These are phyloP conservation scores for Flaveria brownii DNA, from an alignment of 129 eudicot genomes.

Conservation along the genomic window DNA sequence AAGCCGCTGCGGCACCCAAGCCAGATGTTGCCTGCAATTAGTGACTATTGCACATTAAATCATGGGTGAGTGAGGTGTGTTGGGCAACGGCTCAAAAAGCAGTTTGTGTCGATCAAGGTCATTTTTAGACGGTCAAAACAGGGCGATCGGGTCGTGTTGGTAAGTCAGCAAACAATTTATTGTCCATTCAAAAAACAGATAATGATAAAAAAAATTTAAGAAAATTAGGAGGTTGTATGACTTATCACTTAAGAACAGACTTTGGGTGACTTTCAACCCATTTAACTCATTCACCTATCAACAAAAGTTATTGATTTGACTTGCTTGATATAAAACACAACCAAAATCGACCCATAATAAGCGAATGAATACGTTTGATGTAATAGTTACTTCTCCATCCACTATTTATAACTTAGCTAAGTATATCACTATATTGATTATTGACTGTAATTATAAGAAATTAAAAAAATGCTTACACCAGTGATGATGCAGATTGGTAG, in stretches of 20 bases:
- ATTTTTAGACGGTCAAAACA: not conserved
- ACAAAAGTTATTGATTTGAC: not conserved
- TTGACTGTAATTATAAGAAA: not conserved
- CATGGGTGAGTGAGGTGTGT: not conserved
- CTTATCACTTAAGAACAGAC: not conserved
- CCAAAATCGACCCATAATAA: not conserved
- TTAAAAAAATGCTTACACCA: slow-evolving; percentile 55
- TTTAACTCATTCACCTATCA: not conserved
- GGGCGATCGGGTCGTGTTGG: not conserved
- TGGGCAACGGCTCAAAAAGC: not conserved
- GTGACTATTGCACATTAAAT: slow-evolving; percentile 11
- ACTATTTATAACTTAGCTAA: not conserved
- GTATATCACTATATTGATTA: not conserved
- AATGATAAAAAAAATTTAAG: not conserved
- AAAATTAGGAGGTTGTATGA: not conserved
- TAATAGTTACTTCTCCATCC: not conserved
- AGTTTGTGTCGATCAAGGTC: not conserved
- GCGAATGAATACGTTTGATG: not conserved
- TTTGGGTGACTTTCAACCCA: not conserved
- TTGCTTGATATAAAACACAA: not conserved
- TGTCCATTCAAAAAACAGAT: not conserved
- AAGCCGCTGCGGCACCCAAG: slow-evolving; percentile 87
- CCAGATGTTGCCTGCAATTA: slow-evolving; percentile 84
- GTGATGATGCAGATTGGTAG: slow-evolving; percentile 78
- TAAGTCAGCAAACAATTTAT: not conserved